Base-by-base conservation (phyloP, 1,284 basidiomycete species). In the Rhizopogon parksii region DNA sequence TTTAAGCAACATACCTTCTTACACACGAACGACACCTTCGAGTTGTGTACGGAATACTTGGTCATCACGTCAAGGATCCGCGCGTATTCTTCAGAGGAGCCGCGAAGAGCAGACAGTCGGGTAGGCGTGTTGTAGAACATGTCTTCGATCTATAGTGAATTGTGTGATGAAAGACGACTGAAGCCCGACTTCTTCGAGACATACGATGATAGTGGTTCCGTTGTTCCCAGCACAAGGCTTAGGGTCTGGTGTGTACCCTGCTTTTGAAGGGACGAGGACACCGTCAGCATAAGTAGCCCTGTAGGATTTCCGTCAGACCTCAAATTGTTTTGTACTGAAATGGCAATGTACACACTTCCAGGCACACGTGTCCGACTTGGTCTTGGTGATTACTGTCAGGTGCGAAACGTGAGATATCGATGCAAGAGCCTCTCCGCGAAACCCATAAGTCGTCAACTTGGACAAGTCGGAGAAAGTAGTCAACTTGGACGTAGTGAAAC, bases 401-500 rank as follows among this genome's bases (percentile, higher is more conserved):
- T 90, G 88, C 1, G 94, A 86, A 47, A 97, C 92, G 69, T 96
- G 94, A 27, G 93, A 95, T 54, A 99, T 94, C 36, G 93, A 96
- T 0, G 96, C 96, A 19, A 99, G 74, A 0, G 96, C 96, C 69
- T 99, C 96, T 30, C 96, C 96, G 50, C 96, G 82, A 67, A 99
- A 99, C 1, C 96, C 96, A 68, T 97, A 99, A 0, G 96, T 99
- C 3, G 80, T 78, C 43, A 99, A 77, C n/a, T 74, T 77, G 37
- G 85, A 82, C 42, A 99, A 69, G 65, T 99, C 96, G 8, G 88
- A 85, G 63, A 95, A 99, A 0, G 81, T 79, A 0, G 83, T 78
- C 8, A 99, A 73, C 65, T 99, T 99, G 2, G 93, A 96, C 0
- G 96, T 99, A 8, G 96, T 95, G 65, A 97, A 98, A 9, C 96